These are phyloP conservation scores for Magnolia officinalis DNA, from an alignment of 164 flowering plant species.

Conservation along the genomic window DNA sequence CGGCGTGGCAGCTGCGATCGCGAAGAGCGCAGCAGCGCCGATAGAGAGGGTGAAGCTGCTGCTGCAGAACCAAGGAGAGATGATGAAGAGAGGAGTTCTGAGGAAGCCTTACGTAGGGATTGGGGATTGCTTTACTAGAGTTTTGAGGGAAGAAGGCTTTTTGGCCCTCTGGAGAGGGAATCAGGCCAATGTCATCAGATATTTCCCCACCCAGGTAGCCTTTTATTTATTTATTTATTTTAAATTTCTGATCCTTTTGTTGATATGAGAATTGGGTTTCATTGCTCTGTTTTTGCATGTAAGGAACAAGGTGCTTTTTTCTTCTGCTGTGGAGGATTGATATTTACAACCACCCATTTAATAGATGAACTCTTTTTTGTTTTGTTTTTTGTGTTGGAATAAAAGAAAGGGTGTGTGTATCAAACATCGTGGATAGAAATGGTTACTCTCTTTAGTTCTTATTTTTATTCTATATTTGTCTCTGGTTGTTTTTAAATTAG, in stretches of 20 bases:
- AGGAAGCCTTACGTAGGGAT: constrained; percentile 64
- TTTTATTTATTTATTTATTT: neutral
- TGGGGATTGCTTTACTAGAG: constrained; percentile 62
- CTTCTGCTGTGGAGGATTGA: too few relatives aligned
- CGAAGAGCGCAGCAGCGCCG: constrained; percentile 88
- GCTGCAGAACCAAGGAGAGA: constrained; percentile 90
- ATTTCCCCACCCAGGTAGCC: constrained; percentile 93
- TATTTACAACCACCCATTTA: too few relatives aligned
- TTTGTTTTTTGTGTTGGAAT: too few relatives aligned
- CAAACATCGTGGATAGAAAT: too few relatives aligned
- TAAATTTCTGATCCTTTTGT: neutral
- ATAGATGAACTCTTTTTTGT: too few relatives aligned
- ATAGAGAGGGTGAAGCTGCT: constrained; percentile 93
- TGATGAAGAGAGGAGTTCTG: constrained; percentile 74
- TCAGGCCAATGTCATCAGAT: constrained; percentile 88
- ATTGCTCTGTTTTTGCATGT: neutral
- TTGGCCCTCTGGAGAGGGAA: constrained; percentile 92
- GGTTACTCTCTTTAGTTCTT: too few relatives aligned
- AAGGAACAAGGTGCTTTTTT: neutral
- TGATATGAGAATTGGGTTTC: neutral
- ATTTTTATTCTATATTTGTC: too few relatives aligned
- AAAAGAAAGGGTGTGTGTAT: too few relatives aligned
- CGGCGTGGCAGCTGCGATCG: constrained; percentile 69
- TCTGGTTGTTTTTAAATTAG: too few relatives aligned
- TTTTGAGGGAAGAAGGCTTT: constrained; percentile 76